Conservation (phyloP, 257 asterid species). For the Solanum verrucosum region DNA sequence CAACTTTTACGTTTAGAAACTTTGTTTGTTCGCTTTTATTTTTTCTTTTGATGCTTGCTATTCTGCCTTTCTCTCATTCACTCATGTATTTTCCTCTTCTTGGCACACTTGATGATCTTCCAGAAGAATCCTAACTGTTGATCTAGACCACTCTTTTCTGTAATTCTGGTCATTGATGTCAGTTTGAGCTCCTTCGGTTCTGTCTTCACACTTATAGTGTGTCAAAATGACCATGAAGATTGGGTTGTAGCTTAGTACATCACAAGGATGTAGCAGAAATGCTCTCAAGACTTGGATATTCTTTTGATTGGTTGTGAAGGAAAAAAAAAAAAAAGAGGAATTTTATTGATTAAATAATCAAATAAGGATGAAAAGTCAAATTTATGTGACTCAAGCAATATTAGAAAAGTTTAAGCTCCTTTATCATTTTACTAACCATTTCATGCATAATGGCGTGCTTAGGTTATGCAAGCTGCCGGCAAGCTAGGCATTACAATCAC, state of each 20-base stretch:
- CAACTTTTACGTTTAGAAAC: background rate
- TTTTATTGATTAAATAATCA: background rate
- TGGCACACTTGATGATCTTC: background rate
- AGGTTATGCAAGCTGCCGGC: constrained; percentile 86
- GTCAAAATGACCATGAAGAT: background rate
- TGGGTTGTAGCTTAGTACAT: background rate
- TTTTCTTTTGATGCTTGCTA: background rate
- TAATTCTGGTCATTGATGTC: background rate
- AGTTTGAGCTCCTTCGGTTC: background rate
- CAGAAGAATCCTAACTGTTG: background rate
- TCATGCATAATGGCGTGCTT: background rate
- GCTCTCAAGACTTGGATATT: background rate
- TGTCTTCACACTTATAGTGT: background rate
- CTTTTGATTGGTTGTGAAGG: background rate
- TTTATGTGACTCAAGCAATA: background rate
- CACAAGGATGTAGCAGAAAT: background rate
- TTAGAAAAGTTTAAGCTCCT: background rate
- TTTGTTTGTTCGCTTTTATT: background rate
- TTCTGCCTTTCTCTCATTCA: background rate
- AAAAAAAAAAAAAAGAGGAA: background rate
- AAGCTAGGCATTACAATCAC: constrained; percentile 57
- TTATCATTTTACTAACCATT: background rate
- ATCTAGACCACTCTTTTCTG: background rate
- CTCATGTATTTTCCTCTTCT: background rate
- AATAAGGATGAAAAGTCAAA: background rate